Conservation (phyloP, 768 basidiomycete genomes). For the Hygrophorus russula region DNA sequence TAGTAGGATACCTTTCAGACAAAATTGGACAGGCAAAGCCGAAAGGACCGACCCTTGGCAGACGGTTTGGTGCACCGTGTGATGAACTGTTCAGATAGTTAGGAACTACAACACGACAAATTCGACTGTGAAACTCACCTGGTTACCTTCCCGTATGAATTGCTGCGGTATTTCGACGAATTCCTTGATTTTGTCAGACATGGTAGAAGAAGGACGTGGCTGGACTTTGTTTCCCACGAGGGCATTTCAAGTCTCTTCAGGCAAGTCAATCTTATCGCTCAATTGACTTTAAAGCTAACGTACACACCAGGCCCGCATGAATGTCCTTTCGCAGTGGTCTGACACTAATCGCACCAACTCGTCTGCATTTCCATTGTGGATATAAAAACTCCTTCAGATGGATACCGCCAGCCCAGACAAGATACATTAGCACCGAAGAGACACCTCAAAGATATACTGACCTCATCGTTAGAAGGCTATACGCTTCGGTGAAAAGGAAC, state of each 20-base stretch:
- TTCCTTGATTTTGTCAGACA: conserved; percentile 88
- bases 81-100: conserved; percentile 58
- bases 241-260: conserved; percentile 15
- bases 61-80: conserved; percentile 97
- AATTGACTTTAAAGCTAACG: neutral
- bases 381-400: neutral
- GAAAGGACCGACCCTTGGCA: conserved; percentile 62
- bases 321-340: conserved; percentile 45
- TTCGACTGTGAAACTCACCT: conserved; percentile 39
- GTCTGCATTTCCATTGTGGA: conserved; percentile 9
- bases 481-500: conserved; percentile 10
- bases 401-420: neutral
- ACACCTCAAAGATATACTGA: conserved; percentile 2
- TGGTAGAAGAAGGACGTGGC: conserved; percentile 25
- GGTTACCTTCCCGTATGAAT: conserved; percentile 87
- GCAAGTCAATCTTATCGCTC: neutral
- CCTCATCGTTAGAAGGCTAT: conserved; percentile 15
- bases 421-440: neutral
- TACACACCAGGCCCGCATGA: conserved; percentile 34
- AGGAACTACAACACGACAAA: neutral
- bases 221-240: conserved; percentile 21
- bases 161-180: conserved; percentile 86
- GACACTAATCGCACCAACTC: conserved; percentile 20
- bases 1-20: conserved; percentile 22
- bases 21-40: neutral